Percentiles rank a stretch among this genome's conserved stretches.
Conservation (phyloP, 164 flowering plant species). For the Piper betle region DNA sequence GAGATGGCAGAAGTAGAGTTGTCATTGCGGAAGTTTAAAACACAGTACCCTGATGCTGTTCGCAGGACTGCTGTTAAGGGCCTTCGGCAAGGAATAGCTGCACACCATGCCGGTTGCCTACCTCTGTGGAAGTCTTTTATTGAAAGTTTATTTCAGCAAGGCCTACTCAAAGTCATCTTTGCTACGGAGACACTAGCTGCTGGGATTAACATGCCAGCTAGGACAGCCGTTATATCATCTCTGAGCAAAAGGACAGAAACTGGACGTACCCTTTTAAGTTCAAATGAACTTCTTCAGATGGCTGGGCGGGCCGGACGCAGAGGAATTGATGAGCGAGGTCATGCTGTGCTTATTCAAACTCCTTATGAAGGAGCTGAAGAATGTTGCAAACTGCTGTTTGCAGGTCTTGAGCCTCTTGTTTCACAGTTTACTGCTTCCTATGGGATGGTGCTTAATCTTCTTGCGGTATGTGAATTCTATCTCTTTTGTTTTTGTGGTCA, state of each 20-base stretch:
- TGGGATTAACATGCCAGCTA: slow-evolving; percentile 97
- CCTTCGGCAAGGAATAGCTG: slow-evolving; percentile 77
- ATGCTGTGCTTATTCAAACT: slow-evolving; percentile 82
- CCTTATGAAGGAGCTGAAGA: slow-evolving; percentile 93
- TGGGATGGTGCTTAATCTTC: slow-evolving; percentile 98
- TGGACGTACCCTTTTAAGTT: slow-evolving; percentile 51
- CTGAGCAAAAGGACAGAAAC: slow-evolving; percentile 64
- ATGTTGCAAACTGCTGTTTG: slow-evolving; percentile 82
- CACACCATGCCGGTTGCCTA: slow-evolving; percentile 96
- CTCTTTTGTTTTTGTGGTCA: not conserved
- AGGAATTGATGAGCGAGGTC: slow-evolving; percentile 82
- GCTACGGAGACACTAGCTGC: slow-evolving; percentile 99
- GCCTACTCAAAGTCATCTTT: slow-evolving; percentile 87
- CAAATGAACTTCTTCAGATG: slow-evolving; percentile 93
- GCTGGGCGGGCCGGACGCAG: slow-evolving; percentile 99
- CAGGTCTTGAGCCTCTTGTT: slow-evolving; percentile 83
- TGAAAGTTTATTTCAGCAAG: slow-evolving; percentile 76
- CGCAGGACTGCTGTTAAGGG: slow-evolving; percentile 73
- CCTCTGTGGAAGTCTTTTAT: slow-evolving; percentile 95
- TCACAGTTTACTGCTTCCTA: slow-evolving; percentile 97
- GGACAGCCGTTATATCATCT: slow-evolving; percentile 83
- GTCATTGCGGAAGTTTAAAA: slow-evolving; percentile 67
- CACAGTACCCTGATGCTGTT: slow-evolving; percentile 83
- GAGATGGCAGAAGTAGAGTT: slow-evolving; percentile 74
- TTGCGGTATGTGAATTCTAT: slow-evolving; percentile 34